Conservation (phyloP, 306 rosid genomes). For the Sesbania bispinosa region DNA sequence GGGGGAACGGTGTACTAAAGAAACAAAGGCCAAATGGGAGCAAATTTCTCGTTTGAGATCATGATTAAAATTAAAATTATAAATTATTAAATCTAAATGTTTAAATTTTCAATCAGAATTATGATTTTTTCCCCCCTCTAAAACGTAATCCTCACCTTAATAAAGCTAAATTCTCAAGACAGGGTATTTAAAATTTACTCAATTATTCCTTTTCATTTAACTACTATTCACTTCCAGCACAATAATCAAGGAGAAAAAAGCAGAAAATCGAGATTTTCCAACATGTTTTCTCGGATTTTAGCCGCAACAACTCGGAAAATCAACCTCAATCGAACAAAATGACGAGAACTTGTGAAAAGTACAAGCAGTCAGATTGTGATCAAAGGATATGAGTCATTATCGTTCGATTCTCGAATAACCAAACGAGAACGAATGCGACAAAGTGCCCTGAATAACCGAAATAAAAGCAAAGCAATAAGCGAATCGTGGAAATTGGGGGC, state of each 20-base stretch:
- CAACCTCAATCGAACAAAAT: background rate
- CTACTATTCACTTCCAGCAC: too few relatives aligned
- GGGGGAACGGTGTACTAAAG: too few relatives aligned
- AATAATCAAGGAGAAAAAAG: too few relatives aligned
- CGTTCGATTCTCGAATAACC: slow-evolving; percentile 2
- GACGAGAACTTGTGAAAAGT: background rate
- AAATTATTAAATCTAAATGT: background rate
- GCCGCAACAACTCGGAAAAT: too few relatives aligned
- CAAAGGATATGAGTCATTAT: slow-evolving; percentile 74
- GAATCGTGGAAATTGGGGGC: background rate
- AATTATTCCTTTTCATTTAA: too few relatives aligned
- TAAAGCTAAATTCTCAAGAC: too few relatives aligned
- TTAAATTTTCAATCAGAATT: too few relatives aligned
- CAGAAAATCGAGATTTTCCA: background rate
- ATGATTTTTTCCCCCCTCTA: too few relatives aligned
- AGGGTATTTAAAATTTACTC: background rate
- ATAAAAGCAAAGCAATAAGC: background rate
- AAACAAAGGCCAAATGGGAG: too few relatives aligned
- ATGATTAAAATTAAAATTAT: background rate
- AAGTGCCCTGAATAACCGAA: background rate
- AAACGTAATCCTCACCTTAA: too few relatives aligned
- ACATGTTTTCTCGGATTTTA: background rate
- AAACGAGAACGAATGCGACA: slow-evolving; percentile 25
- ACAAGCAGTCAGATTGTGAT: background rate
- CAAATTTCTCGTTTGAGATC: background rate